Base-by-base conservation (phyloP, 305 asterid genomes). In the Lippia alba region DNA sequence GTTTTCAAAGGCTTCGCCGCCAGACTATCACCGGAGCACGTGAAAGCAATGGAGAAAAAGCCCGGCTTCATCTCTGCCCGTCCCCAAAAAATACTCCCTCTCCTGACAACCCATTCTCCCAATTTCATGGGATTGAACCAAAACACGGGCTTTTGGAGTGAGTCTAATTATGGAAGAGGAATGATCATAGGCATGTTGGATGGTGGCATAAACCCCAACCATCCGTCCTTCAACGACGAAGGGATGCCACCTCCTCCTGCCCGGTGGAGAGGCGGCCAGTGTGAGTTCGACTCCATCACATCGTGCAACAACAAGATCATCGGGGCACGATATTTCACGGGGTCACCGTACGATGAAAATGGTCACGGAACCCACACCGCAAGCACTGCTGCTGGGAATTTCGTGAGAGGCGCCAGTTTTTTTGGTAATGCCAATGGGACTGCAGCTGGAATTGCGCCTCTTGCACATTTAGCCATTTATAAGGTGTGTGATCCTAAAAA, bases 1-100 rank as follows among this genome's bases (percentile, higher is more conserved):
- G 83, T 85, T 8, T 78, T 87, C 63, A 64, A 60, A 48, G 94
- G 89, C 18, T 87, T 87, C 54, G 87, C 89, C 0, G 94, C 87
- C 44, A 72, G 46, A 64, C 58, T 87, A 40, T 71, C 91, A 1
- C 60, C 76, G 7, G 79, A 63, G 0, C 76, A 85, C 56, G 82
- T 72, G 24, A 72, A 82, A 58, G 82, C 60, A 5, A 57, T 87
- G 82, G 83, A 79, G 39, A 77, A 56, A 18, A 67, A 14, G 56
- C 67, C 70, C 6, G 88, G 84, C 0, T 83, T 83, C 45, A 6
- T 87, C 17, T 77, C 78, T 0, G 83, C 85, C 0, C 64, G 64
- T 19, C 87, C 78, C 1, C 71, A 86, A 20, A 30, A 59, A 33
- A 68, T 56, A 6, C 12, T 69, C 0, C 48, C 74, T 2, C 68